A percentile compares a stretch with the other conserved stretches of the same genome.
Conservation (phyloP, 352 stramenopile species). For the Phytophthora pluvialis region DNA sequence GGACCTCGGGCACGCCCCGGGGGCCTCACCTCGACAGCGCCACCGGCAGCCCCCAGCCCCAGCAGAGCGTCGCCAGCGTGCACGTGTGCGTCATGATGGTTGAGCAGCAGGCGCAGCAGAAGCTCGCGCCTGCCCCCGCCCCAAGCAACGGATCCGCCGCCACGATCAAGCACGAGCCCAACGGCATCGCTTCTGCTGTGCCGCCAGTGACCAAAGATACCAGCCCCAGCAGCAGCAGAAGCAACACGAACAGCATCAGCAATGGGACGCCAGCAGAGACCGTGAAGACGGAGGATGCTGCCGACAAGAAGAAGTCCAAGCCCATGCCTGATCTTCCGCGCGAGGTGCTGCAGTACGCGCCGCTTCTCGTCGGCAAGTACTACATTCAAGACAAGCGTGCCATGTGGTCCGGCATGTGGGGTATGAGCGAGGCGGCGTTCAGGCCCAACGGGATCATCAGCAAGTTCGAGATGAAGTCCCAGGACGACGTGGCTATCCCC, state of each 20-base stretch:
- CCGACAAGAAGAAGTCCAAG: slow-evolving; percentile 18
- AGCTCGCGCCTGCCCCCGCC: slow-evolving; percentile 16
- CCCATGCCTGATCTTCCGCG: slow-evolving; percentile 46
- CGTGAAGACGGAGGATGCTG: slow-evolving; percentile 34
- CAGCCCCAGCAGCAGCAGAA: neutral
- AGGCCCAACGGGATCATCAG: slow-evolving; percentile 77
- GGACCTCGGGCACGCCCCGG: slow-evolving; percentile 49
- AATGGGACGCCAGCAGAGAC: slow-evolving; percentile 1
- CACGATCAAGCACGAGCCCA: slow-evolving; percentile 29
- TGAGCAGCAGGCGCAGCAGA: slow-evolving; percentile 50
- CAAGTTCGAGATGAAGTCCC: slow-evolving; percentile 87
- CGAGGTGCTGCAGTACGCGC: slow-evolving; percentile 73
- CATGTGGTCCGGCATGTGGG: slow-evolving; percentile 81
- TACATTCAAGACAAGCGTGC: slow-evolving; percentile 86
- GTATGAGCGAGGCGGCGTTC: slow-evolving; percentile 87
- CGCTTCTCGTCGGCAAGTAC: slow-evolving; percentile 82
- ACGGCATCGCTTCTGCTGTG: neutral
- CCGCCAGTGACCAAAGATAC: slow-evolving; percentile 1
- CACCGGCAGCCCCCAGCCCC: slow-evolving; percentile 3
- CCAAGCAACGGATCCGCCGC: slow-evolving; percentile 12
- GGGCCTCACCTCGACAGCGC: slow-evolving; percentile 29
- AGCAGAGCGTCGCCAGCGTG: slow-evolving; percentile 40
- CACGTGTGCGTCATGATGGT: slow-evolving; percentile 77
- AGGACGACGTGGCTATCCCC: slow-evolving; percentile 78
- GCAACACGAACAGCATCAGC: neutral